Percentiles rank a stretch among this genome's conserved stretches.
phyloP scores from a whole-genome alignment of 139 green algal species.

The Coelastrella sp. region DNA sequence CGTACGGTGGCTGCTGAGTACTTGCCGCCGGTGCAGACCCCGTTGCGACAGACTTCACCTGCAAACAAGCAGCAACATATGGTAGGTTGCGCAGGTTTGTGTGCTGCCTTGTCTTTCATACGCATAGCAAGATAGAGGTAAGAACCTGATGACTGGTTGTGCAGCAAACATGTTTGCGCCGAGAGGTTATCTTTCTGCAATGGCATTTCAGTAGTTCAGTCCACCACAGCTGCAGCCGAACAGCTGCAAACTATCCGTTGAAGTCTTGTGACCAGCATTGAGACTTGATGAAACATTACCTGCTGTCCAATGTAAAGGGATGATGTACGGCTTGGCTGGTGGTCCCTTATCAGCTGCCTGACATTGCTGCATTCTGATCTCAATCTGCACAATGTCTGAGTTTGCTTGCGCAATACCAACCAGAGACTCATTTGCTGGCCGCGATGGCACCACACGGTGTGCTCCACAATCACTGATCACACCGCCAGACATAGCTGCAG shows the following conservation, averaged over 20 bases:
- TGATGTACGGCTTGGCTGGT: constrained; percentile 3
- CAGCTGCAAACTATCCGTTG: too few species aligned
- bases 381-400: not conserved
- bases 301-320: constrained; percentile 27
- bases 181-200: too few species aligned
- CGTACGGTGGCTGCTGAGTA: constrained; percentile 13
- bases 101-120: too few species aligned
- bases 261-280: too few species aligned
- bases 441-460: not conserved
- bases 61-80: too few species aligned
- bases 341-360: constrained; percentile 31
- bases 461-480: not conserved
- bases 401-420: not conserved
- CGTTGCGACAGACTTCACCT: not conserved
- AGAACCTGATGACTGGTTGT: too few species aligned
- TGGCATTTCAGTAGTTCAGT: too few species aligned
- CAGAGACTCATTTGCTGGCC: not conserved
- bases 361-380: constrained; percentile 11
- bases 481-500: not conserved
- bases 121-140: too few species aligned
- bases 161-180: too few species aligned
- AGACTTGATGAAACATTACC: not conserved
- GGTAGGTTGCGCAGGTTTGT: too few species aligned
- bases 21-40: not conserved
- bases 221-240: too few species aligned